Base-by-base conservation (phyloP, 495 filamentous ascomycete species). In the Cenococcum geophilum region DNA sequence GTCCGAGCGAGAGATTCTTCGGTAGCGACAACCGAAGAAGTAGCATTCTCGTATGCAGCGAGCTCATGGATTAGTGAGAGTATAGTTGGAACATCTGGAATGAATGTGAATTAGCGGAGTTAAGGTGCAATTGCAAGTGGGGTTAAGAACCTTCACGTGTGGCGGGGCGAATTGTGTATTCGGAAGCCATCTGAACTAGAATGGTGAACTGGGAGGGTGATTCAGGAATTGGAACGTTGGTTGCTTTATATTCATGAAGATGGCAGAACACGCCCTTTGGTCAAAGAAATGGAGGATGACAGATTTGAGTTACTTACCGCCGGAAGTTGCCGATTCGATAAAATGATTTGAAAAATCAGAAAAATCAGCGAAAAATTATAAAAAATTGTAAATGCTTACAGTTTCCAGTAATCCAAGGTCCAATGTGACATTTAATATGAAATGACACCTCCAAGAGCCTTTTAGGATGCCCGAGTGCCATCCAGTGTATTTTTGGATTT, bases 51-150 rank as follows among this genome's bases (percentile, higher is more conserved):
- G 76, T 96, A 96, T 67, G 84, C 81, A 63, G 93, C 92, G 5
- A 97, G 84, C 68, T 93, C 92, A 58, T 83, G 83, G 75, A 98
- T 95, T 66, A 96, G 76, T 61, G 83, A 72, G 62, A 96, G 83
- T 72, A 97, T 96, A 14, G 78, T 75, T 36, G 85, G 84, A 57
- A 96, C 84, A 66, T 97, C 92, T 96, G 69, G n/a, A 40, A 20
- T 23, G 23, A n/a, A 18, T 51, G 57, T 62, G 48, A 51, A 49
- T 66, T 59, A 52, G 55, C 21, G 9, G 37, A 47, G 27, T 20
- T 16, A 52, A 32, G 21, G 8, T 57, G 49, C 42, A 27, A 14
- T 36, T 16, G 10, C 10, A 10, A 50, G 48, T 14, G 54, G 11
- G 40, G 20, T 47, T 16, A 32, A 22, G 16, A 53, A 70, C 71